phyloP scores from a whole-genome alignment of 768 basidiomycete genomes.

The Boletus fagicola region DNA sequence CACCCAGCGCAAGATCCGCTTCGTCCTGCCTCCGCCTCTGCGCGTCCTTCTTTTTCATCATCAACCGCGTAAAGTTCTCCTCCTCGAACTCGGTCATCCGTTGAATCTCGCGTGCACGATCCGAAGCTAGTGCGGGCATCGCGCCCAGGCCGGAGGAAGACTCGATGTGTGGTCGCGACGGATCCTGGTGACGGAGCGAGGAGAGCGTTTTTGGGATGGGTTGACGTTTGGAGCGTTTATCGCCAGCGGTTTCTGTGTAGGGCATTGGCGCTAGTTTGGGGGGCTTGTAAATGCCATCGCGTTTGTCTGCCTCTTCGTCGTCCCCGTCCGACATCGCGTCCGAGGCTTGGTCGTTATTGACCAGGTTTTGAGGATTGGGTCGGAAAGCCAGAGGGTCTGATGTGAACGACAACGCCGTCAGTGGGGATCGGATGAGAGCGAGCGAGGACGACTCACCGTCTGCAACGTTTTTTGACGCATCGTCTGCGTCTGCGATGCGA shows the following conservation, averaged over 20 bases:
- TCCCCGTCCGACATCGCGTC: slow-evolving; percentile 34
- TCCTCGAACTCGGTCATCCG: slow-evolving; percentile 89
- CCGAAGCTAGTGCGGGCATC: slow-evolving; percentile 51
- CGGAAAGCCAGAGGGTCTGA: slow-evolving; percentile 90
- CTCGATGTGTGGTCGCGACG: slow-evolving; percentile 65
- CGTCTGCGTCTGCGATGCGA: slow-evolving; percentile 70
- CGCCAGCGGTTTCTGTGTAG: slow-evolving; percentile 60
- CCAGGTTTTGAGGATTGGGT: slow-evolving; percentile 80
- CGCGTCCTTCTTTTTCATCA: slow-evolving; percentile 87
- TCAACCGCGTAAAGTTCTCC: slow-evolving; percentile 86
- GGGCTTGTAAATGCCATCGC: slow-evolving; percentile 71
- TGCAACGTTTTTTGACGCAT: slow-evolving; percentile 43
- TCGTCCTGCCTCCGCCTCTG: slow-evolving; percentile 75
- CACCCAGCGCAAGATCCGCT: slow-evolving; percentile 84
- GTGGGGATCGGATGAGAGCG: neutral
- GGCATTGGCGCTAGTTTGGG: slow-evolving; percentile 89
- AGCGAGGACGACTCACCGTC: slow-evolving; percentile 51
- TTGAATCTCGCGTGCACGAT: slow-evolving; percentile 75
- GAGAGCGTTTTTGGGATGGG: slow-evolving; percentile 66
- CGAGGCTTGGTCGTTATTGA: slow-evolving; percentile 39
- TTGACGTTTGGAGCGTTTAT: slow-evolving; percentile 45
- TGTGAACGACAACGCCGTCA: neutral
- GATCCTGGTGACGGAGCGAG: slow-evolving; percentile 49
- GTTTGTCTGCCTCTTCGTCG: slow-evolving; percentile 17
- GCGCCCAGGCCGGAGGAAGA: slow-evolving; percentile 71